phyloP scores from a whole-genome alignment of 441 rosid species.

The Jatropha multifida region DNA sequence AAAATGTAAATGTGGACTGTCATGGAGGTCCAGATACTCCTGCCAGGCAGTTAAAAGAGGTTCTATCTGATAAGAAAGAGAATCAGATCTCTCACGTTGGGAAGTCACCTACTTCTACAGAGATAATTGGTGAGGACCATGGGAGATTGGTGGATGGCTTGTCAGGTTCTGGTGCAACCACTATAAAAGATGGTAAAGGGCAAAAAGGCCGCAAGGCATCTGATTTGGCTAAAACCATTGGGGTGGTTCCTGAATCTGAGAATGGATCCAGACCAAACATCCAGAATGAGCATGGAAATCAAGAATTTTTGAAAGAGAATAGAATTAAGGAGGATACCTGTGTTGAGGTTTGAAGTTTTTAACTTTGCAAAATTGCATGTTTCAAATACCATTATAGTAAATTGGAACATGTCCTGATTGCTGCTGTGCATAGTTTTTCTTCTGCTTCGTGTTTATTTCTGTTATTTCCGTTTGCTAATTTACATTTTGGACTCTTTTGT shows the following conservation, averaged over 20 bases:
- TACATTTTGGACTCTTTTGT: constrained; percentile 2
- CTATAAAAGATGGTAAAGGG: constrained; percentile 46
- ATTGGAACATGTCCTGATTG: neutral
- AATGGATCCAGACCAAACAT: constrained; percentile 35
- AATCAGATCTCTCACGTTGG: constrained; percentile 32
- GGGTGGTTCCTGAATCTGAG: constrained; percentile 48
- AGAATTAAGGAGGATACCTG: constrained; percentile 71
- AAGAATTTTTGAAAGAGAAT: constrained; percentile 38
- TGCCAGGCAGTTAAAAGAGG: constrained; percentile 30
- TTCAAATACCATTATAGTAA: neutral
- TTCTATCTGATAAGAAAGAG: constrained; percentile 36
- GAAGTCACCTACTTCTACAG: constrained; percentile 35
- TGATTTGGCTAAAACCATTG: constrained; percentile 42
- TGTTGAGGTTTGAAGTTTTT: constrained; percentile 70
- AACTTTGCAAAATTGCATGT: neutral
- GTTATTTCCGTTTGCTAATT: neutral
- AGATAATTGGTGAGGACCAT: constrained; percentile 39
- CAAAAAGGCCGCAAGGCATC: constrained; percentile 43
- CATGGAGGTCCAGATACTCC: constrained; percentile 27
- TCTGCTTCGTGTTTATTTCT: neutral
- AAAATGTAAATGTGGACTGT: constrained; percentile 23
- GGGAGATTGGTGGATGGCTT: constrained; percentile 42
- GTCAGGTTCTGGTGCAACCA: constrained; percentile 36
- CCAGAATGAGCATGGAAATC: constrained; percentile 38
- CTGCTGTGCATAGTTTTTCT: neutral